Percentiles rank a stretch among this genome's conserved stretches.
Evolutionary conservation across 176 grass and related monocot genomes (phyloP).

Genomic region (Bonia amplexicaulis): DNA sequence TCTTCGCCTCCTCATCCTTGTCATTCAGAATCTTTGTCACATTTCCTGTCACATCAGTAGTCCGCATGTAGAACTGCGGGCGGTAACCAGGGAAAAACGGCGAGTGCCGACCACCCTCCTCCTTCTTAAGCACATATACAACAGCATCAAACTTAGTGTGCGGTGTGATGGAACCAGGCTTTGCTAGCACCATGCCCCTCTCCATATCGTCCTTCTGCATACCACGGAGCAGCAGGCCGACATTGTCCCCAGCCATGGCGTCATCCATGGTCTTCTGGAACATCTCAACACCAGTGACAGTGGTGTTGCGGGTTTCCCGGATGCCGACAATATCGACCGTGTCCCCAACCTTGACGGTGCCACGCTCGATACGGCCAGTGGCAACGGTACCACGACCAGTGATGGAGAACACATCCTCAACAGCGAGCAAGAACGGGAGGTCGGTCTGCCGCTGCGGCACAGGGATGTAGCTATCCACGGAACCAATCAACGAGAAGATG

Average conservation of each 20-base stretch:
- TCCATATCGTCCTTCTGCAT: slow-evolving; percentile 76
- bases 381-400: slow-evolving; percentile 80
- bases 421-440: slow-evolving; percentile 78
- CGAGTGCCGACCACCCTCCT: slow-evolving; percentile 85
- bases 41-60: slow-evolving; percentile 74
- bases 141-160: slow-evolving; percentile 88
- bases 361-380: slow-evolving; percentile 88
- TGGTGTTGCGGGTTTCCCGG: slow-evolving; percentile 65
- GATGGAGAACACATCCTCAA: slow-evolving; percentile 96
- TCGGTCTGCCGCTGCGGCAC: slow-evolving; percentile 81
- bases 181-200: slow-evolving; percentile 81
- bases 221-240: slow-evolving; percentile 67
- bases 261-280: slow-evolving; percentile 92
- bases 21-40: slow-evolving; percentile 82
- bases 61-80: slow-evolving; percentile 91
- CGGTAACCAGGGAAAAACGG: slow-evolving; percentile 84
- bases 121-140: slow-evolving; percentile 89
- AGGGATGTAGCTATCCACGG: slow-evolving; percentile 66
- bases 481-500: slow-evolving; percentile 57
- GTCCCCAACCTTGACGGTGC: slow-evolving; percentile 73
- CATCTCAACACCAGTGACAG: slow-evolving; percentile 91
- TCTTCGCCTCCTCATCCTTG: slow-evolving; percentile 94
- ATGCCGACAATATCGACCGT: slow-evolving; percentile 68
- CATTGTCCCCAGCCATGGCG: slow-evolving; percentile 89
- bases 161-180: slow-evolving; percentile 67